A percentile compares a stretch with the other conserved stretches of the same genome.
These are phyloP conservation scores for Centella asiatica DNA, from an alignment of 129 eudicot genomes.

Conservation along the genomic window DNA sequence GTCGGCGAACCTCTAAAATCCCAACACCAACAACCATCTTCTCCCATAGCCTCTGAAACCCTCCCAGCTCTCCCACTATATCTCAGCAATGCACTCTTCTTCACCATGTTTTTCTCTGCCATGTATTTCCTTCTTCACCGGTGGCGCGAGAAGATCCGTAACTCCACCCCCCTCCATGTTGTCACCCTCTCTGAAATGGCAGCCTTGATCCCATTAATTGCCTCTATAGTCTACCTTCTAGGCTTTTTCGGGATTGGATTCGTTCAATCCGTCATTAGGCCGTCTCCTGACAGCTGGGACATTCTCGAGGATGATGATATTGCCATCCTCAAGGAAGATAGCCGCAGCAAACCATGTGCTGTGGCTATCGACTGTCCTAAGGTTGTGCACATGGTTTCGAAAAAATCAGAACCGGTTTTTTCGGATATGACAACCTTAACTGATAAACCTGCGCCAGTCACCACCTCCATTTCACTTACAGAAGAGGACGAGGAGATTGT, in stretches of 20 bases:
- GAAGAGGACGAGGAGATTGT: conserved; percentile 50
- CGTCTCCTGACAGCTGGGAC: conserved; percentile 29
- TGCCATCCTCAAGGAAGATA: background rate
- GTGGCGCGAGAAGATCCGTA: conserved; percentile 81
- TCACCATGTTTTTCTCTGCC: conserved; percentile 62
- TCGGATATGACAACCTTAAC: background rate
- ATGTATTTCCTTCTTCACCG: conserved; percentile 60
- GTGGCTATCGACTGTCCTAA: conserved; percentile 12
- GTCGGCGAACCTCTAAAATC: conserved; percentile 36
- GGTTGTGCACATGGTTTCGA: background rate
- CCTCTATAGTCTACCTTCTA: conserved; percentile 47
- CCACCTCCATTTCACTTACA: conserved; percentile 10
- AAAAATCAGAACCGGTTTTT: background rate
- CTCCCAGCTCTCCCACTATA: conserved; percentile 46
- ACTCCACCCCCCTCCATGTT: conserved; percentile 55
- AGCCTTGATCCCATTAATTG: conserved; percentile 39
- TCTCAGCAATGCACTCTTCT: conserved; percentile 50
- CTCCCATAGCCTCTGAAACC: conserved; percentile 37
- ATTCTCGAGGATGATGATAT: conserved; percentile 17
- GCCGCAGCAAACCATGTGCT: conserved; percentile 7
- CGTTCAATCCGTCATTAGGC: conserved; percentile 42
- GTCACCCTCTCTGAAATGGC: conserved; percentile 53
- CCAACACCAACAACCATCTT: no score
- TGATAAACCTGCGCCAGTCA: background rate
- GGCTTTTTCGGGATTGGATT: conserved; percentile 72